Evolutionary conservation across 805 yeast genomes (phyloP).

Genomic region (Starmerella khaoyaiensis): DNA sequence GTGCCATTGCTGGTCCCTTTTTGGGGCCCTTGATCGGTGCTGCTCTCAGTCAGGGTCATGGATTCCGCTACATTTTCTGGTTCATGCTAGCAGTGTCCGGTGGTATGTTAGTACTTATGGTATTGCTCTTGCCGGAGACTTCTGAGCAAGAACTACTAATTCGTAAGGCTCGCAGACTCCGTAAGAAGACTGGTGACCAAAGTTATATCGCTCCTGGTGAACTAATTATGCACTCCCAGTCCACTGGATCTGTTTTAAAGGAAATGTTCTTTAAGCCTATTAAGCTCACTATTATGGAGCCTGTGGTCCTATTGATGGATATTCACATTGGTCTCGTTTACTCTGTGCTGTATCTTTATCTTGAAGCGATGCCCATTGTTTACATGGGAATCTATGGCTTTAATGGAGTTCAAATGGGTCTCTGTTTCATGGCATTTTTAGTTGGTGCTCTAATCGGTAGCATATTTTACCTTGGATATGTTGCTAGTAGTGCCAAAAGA

Average conservation of each 20-base stretch:
- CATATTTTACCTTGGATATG: constrained; percentile 5
- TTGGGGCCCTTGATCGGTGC: constrained; percentile 48
- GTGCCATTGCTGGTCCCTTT: constrained; percentile 43
- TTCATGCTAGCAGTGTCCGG: constrained; percentile 33
- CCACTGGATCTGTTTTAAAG: constrained; percentile 5
- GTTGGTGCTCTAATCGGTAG: constrained; percentile 37
- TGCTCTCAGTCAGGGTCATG: constrained; percentile 34
- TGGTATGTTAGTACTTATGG: constrained; percentile 28
- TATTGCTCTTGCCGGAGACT: constrained; percentile 39
- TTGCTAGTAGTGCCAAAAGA: background rate
- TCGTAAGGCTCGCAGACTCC: constrained; percentile 38
- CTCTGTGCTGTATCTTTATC: constrained; percentile 42
- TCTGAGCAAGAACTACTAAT: constrained; percentile 34
- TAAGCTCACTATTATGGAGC: constrained; percentile 40
- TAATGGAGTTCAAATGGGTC: constrained; percentile 36
- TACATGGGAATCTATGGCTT: constrained; percentile 36
- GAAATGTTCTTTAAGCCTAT: constrained; percentile 29
- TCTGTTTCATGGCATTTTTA: constrained; percentile 35
- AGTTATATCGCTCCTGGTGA: constrained; percentile 17
- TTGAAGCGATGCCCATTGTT: constrained; percentile 51
- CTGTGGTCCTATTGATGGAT: constrained; percentile 43
- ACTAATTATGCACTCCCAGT: constrained; percentile 3
- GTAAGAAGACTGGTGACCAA: constrained; percentile 31
- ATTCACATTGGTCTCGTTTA: constrained; percentile 41
- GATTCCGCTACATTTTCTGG: constrained; percentile 48